Evolutionary conservation across 1,284 basidiomycete genomes (phyloP).

Genomic region (Mycosarcoma maydis): DNA sequence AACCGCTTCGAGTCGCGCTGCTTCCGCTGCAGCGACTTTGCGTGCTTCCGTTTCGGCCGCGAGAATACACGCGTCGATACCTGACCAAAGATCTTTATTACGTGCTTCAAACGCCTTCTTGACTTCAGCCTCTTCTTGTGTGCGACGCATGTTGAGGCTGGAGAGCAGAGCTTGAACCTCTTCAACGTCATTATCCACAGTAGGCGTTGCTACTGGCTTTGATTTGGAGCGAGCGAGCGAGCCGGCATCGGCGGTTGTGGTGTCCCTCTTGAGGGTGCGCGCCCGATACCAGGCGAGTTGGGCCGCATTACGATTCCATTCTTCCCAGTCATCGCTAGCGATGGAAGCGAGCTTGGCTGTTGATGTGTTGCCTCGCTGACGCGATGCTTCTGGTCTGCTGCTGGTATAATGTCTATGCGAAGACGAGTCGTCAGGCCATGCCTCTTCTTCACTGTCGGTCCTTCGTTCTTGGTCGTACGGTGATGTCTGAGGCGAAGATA

Average conservation of each 20-base stretch:
- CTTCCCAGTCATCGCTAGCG: conserved; percentile 40
- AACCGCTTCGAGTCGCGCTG: conserved; percentile 49
- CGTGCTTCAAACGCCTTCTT: conserved; percentile 59
- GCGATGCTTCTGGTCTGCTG: not conserved
- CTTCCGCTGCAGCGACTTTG: conserved; percentile 49
- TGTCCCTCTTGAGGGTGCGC: conserved; percentile 1
- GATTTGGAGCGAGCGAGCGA: conserved; percentile 5
- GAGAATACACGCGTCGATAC: conserved; percentile 60
- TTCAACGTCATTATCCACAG: conserved; percentile 36
- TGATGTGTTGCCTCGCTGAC: conserved; percentile 3
- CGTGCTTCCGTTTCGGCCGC: conserved; percentile 52
- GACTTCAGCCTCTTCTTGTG: conserved; percentile 48
- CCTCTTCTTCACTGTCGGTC: conserved; percentile 45
- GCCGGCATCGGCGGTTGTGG: not conserved
- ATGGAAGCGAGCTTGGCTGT: conserved; percentile 21
- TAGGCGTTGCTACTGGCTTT: conserved; percentile 3
- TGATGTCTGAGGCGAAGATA: conserved; percentile 28
- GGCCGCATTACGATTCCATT: conserved; percentile 40
- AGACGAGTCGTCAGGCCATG: conserved; percentile 20
- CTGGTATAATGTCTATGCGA: not conserved
- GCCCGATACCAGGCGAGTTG: conserved; percentile 28
- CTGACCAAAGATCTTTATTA: conserved; percentile 60
- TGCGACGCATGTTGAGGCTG: conserved; percentile 50
- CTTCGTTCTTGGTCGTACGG: conserved; percentile 21
- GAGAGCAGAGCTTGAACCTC: conserved; percentile 53